A percentile compares a stretch with the other conserved stretches of the same genome.
phyloP scores from a whole-genome alignment of 331 rosid genomes.

The Malus hybrid region DNA sequence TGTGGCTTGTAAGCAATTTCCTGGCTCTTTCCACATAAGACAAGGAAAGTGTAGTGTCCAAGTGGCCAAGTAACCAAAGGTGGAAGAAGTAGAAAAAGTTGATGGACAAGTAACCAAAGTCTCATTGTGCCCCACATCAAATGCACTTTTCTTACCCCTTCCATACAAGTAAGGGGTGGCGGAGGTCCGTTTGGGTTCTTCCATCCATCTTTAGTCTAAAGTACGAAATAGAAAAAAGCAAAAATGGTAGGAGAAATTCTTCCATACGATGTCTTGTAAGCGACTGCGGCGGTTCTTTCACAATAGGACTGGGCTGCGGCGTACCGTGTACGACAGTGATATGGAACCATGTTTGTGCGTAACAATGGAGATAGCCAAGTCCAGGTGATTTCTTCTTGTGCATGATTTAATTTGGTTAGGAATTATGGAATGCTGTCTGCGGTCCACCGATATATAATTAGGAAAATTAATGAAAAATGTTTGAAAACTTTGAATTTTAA shows the following conservation, averaged over 20 bases:
- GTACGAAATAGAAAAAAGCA: background rate
- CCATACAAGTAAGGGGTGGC: background rate
- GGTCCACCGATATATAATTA: too few species aligned
- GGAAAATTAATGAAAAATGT: too few species aligned
- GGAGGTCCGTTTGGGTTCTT: background rate
- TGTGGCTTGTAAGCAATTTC: background rate
- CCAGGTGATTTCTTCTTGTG: background rate
- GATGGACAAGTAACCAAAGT: background rate
- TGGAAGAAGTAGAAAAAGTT: background rate
- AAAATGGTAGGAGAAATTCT: too few species aligned
- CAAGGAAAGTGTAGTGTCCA: background rate
- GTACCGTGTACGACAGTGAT: too few species aligned
- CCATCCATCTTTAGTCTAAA: background rate
- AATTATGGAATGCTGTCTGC: too few species aligned
- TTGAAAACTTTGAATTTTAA: too few species aligned
- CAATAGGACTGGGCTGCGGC: too few species aligned
- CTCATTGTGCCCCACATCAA: background rate
- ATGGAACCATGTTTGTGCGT: background rate
- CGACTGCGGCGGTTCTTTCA: too few species aligned
- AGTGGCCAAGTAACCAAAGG: background rate
- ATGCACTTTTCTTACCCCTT: background rate
- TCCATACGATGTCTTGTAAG: too few species aligned
- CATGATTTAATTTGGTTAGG: background rate
- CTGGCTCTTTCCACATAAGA: background rate
- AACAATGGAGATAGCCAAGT: background rate